Conservation (phyloP, 176 grass and related monocot species). For the Triticum aestivum region IWGSC_CS_RefSeq_v2.1 NC_057806.1:54744209-54744708, state of each 20-base stretch:
- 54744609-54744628: background rate
- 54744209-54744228: background rate
- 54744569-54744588: no score
- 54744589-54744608: background rate
- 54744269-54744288: background rate
- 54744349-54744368: conserved; percentile 90
- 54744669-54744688: background rate
- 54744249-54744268: background rate
- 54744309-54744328: conserved; percentile 11
- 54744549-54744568: no score
- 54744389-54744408: conserved; percentile 84
- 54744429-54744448: conserved; percentile 78
- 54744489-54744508: background rate
- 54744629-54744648: no score
- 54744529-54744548: no score
- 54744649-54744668: background rate
- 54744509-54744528: background rate
- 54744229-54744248: background rate
- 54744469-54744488: background rate
- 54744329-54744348: conserved; percentile 56
- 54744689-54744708: background rate
- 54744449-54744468: conserved; percentile 43
- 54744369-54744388: conserved; percentile 96
- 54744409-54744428: conserved; percentile 93
- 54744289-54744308: background rate